These are phyloP conservation scores for Closterium sp. DNA, from an alignment of 139 green algal species.

Conservation along the genomic window DNA sequence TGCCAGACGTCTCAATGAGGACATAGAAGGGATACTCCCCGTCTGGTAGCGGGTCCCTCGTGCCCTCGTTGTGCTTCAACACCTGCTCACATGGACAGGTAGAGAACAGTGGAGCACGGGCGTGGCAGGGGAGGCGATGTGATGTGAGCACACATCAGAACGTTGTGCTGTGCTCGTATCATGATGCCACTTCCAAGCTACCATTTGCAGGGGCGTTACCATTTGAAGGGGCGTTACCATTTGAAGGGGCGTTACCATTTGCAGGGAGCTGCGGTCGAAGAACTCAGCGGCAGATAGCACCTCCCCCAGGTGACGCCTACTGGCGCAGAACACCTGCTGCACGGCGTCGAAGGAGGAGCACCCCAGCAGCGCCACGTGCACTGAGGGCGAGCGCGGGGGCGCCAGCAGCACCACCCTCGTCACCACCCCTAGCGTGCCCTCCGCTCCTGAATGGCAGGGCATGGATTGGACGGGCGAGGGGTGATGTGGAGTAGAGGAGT, in stretches of 20 bases:
- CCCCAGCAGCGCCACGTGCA: conserved; percentile 75
- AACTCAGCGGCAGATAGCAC: conserved; percentile 89
- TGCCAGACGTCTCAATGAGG: conserved; percentile 80
- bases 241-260: neutral
- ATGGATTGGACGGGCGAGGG: neutral
- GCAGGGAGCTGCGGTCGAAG: conserved; percentile 67
- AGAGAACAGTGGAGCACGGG: conserved; percentile 20
- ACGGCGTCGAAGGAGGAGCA: conserved; percentile 64
- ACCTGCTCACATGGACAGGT: neutral
- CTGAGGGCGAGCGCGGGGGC: conserved; percentile 62
- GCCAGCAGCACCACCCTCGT: conserved; percentile 72
- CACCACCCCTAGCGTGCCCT: conserved; percentile 86
- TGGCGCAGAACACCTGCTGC: conserved; percentile 62
- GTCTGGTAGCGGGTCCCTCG: conserved; percentile 38
- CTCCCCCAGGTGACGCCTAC: conserved; percentile 75
- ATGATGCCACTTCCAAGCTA: no score
- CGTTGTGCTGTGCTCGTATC: no score
- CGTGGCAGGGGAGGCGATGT: neutral
- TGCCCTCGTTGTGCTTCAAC: conserved; percentile 34
- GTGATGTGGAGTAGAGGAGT: neutral
- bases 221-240: neutral
- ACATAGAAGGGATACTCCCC: conserved; percentile 75
- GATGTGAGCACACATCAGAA: neutral
- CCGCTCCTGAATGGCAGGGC: conserved; percentile 58
- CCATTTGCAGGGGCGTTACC: no score